Conservation (phyloP, 2,329 filamentous ascomycete genomes). For the Alternaria novae-zelandiae region DNA sequence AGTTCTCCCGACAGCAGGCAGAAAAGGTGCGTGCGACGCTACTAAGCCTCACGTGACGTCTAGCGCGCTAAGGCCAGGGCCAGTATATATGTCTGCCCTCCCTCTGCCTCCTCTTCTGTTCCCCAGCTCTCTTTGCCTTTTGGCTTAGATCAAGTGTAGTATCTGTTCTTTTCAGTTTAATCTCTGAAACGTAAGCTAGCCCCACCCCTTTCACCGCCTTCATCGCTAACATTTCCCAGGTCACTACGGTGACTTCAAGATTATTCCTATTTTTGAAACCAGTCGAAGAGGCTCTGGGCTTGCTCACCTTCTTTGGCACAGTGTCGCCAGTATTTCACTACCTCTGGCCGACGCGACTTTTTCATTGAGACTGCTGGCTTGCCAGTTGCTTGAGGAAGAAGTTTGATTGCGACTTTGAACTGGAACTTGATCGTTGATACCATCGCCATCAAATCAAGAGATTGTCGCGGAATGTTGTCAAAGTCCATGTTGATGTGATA, state of each 20-base stretch:
- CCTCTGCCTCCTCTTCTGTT: not conserved
- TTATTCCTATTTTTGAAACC: constrained; percentile 27
- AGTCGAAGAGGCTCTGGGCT: constrained; percentile 21
- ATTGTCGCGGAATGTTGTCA: too few species aligned
- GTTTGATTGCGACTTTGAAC: too few species aligned
- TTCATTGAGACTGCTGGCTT: constrained; percentile 66
- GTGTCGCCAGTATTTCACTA: constrained; percentile 33
- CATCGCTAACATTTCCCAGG: too few species aligned
- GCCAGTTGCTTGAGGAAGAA: constrained; percentile 65
- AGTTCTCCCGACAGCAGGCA: not conserved
- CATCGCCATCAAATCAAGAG: too few species aligned
- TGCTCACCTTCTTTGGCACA: constrained; percentile 24
- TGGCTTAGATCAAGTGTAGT: constrained; percentile 13
- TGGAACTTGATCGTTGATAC: too few species aligned
- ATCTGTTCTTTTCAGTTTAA: constrained; percentile 14
- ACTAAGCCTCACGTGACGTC: not conserved
- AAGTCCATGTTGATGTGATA: too few species aligned
- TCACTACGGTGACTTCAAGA: too few species aligned
- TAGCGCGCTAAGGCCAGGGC: not conserved
- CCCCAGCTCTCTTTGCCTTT: constrained; percentile 7
- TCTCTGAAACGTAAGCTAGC: constrained; percentile 2
- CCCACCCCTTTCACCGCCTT: too few species aligned
- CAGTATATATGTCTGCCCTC: not conserved
- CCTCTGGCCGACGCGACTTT: constrained; percentile 46
- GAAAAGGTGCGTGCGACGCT: not conserved